These are phyloP conservation scores for Ceratocystis papillata DNA, from an alignment of 2,329 filamentous ascomycete species.

Conservation along the genomic window DNA sequence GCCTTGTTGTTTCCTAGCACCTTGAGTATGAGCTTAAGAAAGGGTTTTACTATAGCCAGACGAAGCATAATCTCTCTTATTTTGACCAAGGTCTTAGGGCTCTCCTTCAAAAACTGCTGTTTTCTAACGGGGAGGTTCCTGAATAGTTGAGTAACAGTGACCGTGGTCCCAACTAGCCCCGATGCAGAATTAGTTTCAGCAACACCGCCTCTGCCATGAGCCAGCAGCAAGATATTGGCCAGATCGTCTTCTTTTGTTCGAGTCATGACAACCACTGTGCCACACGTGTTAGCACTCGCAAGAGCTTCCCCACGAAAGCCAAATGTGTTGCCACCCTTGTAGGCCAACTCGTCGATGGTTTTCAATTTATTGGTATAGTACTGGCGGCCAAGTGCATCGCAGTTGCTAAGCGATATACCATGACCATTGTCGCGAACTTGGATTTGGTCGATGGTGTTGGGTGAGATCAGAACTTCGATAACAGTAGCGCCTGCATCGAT, in stretches of 20 bases:
- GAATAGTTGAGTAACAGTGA: constrained; percentile 51
- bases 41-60: constrained; percentile 56
- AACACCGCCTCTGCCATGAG: constrained; percentile 30
- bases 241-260: constrained; percentile 50
- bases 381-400: constrained; percentile 49
- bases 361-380: constrained; percentile 65
- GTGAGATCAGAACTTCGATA: constrained; percentile 52
- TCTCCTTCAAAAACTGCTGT: constrained; percentile 47
- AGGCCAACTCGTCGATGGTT: constrained; percentile 50
- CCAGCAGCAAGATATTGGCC: constrained; percentile 41
- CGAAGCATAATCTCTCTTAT: constrained; percentile 51
- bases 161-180: constrained; percentile 57
- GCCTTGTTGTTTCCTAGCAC: constrained; percentile 45
- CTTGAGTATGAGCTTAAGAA: constrained; percentile 50
- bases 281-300: constrained; percentile 52
- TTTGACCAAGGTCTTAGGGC: constrained; percentile 44
- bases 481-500: constrained; percentile 59
- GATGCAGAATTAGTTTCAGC: constrained; percentile 33
- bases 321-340: constrained; percentile 48
- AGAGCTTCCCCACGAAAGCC: constrained; percentile 69
- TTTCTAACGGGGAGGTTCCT: constrained; percentile 51
- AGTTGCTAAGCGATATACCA: constrained; percentile 55
- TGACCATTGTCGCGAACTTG: constrained; percentile 64
- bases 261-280: constrained; percentile 52
- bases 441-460: constrained; percentile 57